These are phyloP conservation scores for Emmonsiellopsis sp. DNA, from an alignment of 2,329 filamentous ascomycete species.

Conservation along the genomic window DNA sequence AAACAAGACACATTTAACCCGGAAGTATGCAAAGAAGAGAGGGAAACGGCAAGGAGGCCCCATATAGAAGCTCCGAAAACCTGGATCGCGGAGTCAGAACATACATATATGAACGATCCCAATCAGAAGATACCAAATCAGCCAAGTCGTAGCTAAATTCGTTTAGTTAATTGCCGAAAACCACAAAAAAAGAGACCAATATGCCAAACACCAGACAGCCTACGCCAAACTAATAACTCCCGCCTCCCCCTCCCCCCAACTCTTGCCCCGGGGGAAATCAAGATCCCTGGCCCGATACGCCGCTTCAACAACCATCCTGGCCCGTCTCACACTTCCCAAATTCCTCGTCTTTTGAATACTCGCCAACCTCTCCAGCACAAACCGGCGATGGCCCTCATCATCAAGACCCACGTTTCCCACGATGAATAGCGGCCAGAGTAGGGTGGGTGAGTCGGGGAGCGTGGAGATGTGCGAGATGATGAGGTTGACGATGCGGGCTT, in stretches of 20 bases:
- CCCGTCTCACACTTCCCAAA: slow-evolving; percentile 20
- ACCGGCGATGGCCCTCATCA: slow-evolving; percentile 19
- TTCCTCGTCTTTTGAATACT: slow-evolving; percentile 18
- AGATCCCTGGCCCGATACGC: slow-evolving; percentile 15
- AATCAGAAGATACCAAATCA: too few relatives aligned
- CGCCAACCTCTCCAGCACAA: slow-evolving; percentile 21
- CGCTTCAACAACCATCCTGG: slow-evolving; percentile 15
- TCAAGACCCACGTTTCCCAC: slow-evolving; percentile 18
- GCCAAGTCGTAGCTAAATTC: too few relatives aligned
- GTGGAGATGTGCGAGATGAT: slow-evolving; percentile 16
- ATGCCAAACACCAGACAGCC: slow-evolving; percentile 7
- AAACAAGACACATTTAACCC: too few relatives aligned
- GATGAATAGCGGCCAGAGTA: slow-evolving; percentile 19
- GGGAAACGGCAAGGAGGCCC: too few relatives aligned
- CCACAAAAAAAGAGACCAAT: neutral
- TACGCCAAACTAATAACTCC: slow-evolving; percentile 10
- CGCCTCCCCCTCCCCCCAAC: slow-evolving; percentile 6
- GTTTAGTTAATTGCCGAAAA: too few relatives aligned
- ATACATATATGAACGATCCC: too few relatives aligned
- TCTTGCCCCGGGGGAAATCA: slow-evolving; percentile 8
- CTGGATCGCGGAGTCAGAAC: too few relatives aligned
- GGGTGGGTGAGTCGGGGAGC: slow-evolving; percentile 15
- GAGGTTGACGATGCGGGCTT: slow-evolving; percentile 10
- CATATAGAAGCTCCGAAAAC: too few relatives aligned
- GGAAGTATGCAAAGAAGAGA: too few relatives aligned